Conservation (phyloP, 192 early-diverging fungal genomes). For the Podila epigama region DNA sequence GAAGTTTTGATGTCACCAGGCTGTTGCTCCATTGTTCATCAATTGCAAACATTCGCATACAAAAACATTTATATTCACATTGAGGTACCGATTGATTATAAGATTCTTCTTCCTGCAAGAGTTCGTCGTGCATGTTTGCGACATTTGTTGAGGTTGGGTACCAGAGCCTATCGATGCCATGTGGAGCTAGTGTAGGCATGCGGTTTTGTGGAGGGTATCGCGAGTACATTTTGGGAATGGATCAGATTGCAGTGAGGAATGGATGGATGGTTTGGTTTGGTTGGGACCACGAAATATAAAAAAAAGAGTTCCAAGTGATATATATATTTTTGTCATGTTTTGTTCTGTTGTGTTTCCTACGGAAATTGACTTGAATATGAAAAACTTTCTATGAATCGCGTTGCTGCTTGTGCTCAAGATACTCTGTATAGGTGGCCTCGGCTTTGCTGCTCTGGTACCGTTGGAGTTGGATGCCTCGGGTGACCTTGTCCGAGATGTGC, state of each 20-base stretch:
- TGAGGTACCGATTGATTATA: constrained; percentile 4
- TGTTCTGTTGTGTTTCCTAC: not conserved
- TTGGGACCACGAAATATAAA: not conserved
- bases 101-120: constrained; percentile 11
- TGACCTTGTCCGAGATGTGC: constrained; percentile 64
- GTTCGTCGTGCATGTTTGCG: constrained; percentile 24
- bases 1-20: no score
- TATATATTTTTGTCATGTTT: no score
- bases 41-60: no score
- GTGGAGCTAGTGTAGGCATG: constrained; percentile 32
- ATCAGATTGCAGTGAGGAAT: not conserved
- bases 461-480: constrained; percentile 72
- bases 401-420: constrained; percentile 36
- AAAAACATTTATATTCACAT: not conserved
- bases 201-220: constrained; percentile 36
- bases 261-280: not conserved
- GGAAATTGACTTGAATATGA: not conserved
- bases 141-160: constrained; percentile 19
- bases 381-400: not conserved
- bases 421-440: constrained; percentile 75
- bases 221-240: constrained; percentile 15
- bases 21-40: no score
- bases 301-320: not conserved
- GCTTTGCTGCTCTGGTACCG: constrained; percentile 86
- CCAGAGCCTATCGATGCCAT: constrained; percentile 26